Percentiles rank a stretch among this genome's conserved stretches.
Evolutionary conservation across 2,329 filamentous ascomycete genomes (phyloP).

Genomic region (Nothophaeocryptopus gaeumannii): DNA sequence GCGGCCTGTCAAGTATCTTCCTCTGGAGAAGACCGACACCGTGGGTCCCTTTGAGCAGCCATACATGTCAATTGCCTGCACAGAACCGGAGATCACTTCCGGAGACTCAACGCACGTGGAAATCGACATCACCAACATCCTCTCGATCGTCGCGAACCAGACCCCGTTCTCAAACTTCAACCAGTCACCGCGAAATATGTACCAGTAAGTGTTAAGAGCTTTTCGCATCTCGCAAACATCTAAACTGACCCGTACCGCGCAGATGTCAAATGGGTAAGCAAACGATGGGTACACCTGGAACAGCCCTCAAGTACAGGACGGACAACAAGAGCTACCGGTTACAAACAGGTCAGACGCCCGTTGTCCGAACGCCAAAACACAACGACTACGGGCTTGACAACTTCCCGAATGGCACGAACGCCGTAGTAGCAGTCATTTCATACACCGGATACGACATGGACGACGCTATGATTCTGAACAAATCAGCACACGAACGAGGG

Average conservation of each 20-base stretch:
- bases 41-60: conserved; percentile 94
- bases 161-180: conserved; percentile 99
- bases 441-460: conserved; percentile 99
- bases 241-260: too few species aligned
- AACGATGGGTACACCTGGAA: conserved; percentile 94
- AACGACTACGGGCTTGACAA: conserved; percentile 97
- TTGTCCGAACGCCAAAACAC: conserved; percentile 87
- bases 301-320: conserved; percentile 78
- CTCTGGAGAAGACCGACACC: conserved; percentile 79
- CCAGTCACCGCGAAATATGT: conserved; percentile 98
- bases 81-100: conserved; percentile 82
- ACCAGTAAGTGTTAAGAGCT: conserved; percentile 40
- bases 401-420: conserved; percentile 94
- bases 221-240: conserved; percentile 48
- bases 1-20: conserved; percentile 86
- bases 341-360: conserved; percentile 92
- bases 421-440: conserved; percentile 93
- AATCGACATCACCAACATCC: conserved; percentile 89
- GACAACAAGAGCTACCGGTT: conserved; percentile 97
- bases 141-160: conserved; percentile 97
- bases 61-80: conserved; percentile 95
- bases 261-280: conserved; percentile 97
- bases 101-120: conserved; percentile 92
- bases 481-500: conserved; percentile 90
- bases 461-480: conserved; percentile 99